Conservation (phyloP, 1,139 yeast species). For the Magnusiomyces paraingens region DNA sequence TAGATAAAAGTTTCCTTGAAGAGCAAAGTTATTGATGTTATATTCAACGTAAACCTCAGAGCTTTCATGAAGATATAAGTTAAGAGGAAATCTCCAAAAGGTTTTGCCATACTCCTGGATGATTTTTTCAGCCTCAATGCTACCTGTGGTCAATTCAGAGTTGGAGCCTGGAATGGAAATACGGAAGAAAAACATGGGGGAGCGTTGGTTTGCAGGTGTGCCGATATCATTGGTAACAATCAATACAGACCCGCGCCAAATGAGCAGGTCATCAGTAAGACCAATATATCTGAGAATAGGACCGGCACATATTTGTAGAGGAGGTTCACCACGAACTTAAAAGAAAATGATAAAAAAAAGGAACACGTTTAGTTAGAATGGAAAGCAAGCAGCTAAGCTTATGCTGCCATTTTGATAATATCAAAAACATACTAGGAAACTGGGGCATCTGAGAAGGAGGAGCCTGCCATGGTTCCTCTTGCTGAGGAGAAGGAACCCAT, state of each 20-base stretch:
- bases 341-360: too few relatives aligned
- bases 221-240: slow-evolving; percentile 47
- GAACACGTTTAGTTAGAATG: too few relatives aligned
- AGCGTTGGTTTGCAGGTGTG: slow-evolving; percentile 16
- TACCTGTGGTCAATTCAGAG: background rate
- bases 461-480: background rate
- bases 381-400: too few relatives aligned
- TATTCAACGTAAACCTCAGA: slow-evolving; percentile 10
- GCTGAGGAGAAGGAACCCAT: background rate
- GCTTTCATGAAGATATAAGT: slow-evolving; percentile 30
- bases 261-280: slow-evolving; percentile 44
- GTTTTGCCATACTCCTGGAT: slow-evolving; percentile 43
- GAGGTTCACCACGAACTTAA: slow-evolving; percentile 27
- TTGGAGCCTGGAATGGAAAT: background rate
- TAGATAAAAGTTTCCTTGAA: slow-evolving; percentile 45
- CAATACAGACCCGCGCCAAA: slow-evolving; percentile 61
- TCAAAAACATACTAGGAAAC: background rate
- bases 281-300: slow-evolving; percentile 68
- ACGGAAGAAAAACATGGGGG: slow-evolving; percentile 16
- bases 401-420: background rate
- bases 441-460: background rate
- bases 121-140: background rate
- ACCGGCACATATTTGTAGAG: slow-evolving; percentile 59
- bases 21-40: slow-evolving; percentile 41
- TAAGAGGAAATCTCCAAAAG: slow-evolving; percentile 60